Evolutionary conservation across 2,329 filamentous ascomycete species (phyloP).

Genomic region (Cladosporium cucumerinum): DNA sequence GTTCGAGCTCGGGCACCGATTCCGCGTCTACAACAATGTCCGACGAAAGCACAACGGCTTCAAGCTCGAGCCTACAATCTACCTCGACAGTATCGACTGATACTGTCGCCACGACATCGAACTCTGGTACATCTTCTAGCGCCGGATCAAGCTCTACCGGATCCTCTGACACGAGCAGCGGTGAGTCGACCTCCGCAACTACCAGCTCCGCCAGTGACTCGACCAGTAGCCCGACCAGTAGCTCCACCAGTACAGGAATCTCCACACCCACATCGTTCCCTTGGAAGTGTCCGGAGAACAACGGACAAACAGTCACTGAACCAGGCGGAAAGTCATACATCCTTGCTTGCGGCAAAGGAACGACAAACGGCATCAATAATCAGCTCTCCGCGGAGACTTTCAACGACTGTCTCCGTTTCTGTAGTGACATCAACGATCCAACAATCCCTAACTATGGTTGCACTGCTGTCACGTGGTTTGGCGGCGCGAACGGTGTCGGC

Average conservation of each 20-base stretch:
- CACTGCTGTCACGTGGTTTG: constrained; percentile 1
- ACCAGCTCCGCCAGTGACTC: neutral
- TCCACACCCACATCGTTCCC: neutral
- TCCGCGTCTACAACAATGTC: neutral
- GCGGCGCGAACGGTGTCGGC: neutral
- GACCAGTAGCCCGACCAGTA: neutral
- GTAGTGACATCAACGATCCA: neutral
- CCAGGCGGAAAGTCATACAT: constrained; percentile 2
- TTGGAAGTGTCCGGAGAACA: neutral
- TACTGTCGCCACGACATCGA: neutral
- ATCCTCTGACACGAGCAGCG: neutral
- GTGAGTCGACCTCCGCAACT: neutral
- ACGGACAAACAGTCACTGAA: neutral
- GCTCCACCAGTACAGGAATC: neutral
- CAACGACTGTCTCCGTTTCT: constrained; percentile 5
- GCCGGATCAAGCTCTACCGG: neutral
- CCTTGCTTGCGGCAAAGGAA: constrained; percentile 6
- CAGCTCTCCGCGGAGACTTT: neutral
- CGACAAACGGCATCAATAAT: neutral
- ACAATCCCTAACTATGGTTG: neutral
- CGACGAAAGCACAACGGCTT: neutral
- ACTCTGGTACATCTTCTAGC: neutral
- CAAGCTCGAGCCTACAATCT: neutral
- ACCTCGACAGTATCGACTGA: neutral
- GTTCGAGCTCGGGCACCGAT: neutral